Base-by-base conservation (phyloP, 306 rosid genomes). In the Trichosanthes truncata region DNA sequence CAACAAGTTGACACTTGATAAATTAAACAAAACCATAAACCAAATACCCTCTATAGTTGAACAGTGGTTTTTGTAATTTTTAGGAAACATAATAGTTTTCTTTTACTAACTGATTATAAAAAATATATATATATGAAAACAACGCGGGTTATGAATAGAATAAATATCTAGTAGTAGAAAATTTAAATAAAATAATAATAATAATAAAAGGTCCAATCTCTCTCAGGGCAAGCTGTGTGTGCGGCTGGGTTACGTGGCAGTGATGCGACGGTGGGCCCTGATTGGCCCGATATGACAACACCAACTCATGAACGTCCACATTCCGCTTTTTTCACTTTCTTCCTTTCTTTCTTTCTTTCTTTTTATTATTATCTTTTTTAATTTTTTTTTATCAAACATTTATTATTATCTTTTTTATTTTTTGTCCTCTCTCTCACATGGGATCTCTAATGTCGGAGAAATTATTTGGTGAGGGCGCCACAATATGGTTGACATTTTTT, bases 281-380 rank as follows among this genome's bases (percentile, higher is more conserved):
- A 43, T 71, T 71, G 76, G 69, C 55, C 21, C 76, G 35, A 71
- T 71, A 71, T 13, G 76, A 71, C 76, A 71, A 45, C 56, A 71
- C 76, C 56, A 71, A 71, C 76, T 71, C 76, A 25, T 71, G 21
- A 45, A 45, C 76, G 56, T 71, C 76, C 76, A 71, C 76, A 23
- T 45, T 41, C 76, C 76, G 6, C 76, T 71, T 71, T 69, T 71
- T 69, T 68, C 51, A 67, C 51, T 67, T 38, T 69, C 35, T n/a
- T 41, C n/a, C 51, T 21, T 12, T 41, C 25, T 41, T n/a, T 41
- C 35, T n/a, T 41, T 38, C 51, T 21, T 12, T 41, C 25, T 41
- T n/a, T 41, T 68, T 21, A 61, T 61, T 61, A 61, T 66, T 9
- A 4, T 36, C 14, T 0, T 65, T 57, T 17, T 31, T n/a, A n/a